Evolutionary conservation across 225 moss, liverwort and hornwort species (phyloP).

Genomic region (Sphagnum tenellum): DNA sequence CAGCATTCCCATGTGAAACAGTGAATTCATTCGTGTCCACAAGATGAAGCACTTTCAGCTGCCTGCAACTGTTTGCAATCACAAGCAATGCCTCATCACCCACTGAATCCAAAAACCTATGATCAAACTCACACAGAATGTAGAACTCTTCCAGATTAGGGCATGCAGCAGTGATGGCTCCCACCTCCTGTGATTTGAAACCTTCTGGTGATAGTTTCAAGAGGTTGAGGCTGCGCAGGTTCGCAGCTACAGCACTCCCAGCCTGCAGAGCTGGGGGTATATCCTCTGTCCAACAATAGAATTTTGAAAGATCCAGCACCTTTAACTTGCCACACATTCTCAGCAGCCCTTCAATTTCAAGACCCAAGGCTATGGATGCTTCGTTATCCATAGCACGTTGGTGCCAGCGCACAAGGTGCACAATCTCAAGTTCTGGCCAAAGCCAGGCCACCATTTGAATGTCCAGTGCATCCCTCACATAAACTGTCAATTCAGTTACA

Average conservation of each 20-base stretch:
- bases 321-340: constrained; percentile 39
- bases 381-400: constrained; percentile 46
- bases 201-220: constrained; percentile 79
- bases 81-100: constrained; percentile 51
- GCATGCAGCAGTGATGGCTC: constrained; percentile 54
- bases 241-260: constrained; percentile 28
- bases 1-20: constrained; percentile 19
- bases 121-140: constrained; percentile 77
- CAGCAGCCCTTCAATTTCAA: constrained; percentile 55
- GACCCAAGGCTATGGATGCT: constrained; percentile 23
- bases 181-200: constrained; percentile 68
- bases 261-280: constrained; percentile 55
- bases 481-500: constrained; percentile 54
- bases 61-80: constrained; percentile 51
- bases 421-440: constrained; percentile 69
- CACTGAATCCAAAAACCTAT: constrained; percentile 54
- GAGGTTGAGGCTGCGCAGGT: constrained; percentile 57
- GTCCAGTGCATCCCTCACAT: constrained; percentile 68
- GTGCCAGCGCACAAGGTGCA: constrained; percentile 73
- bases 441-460: constrained; percentile 76
- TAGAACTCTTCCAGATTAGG: constrained; percentile 63
- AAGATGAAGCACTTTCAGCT: constrained; percentile 61
- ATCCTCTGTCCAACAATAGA: constrained; percentile 94
- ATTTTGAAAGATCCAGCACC: constrained; percentile 64
- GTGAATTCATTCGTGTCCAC: constrained; percentile 67